Base-by-base conservation (phyloP, 2,329 filamentous ascomycete genomes). In the Penicillium janthinellum region DNA sequence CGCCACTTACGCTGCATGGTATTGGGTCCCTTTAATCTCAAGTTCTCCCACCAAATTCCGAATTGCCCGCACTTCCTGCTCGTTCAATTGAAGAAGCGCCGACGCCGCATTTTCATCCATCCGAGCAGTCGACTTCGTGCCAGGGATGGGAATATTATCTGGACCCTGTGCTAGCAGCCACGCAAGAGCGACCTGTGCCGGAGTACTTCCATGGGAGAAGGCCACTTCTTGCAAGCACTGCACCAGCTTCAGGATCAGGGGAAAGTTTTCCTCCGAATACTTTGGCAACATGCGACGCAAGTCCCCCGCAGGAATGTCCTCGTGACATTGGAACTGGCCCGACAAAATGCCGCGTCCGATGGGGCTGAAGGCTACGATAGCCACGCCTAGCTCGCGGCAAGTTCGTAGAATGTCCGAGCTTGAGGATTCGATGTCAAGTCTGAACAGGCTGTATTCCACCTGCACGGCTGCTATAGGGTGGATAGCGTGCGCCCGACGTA, bases 151-250 rank as follows among this genome's bases (percentile, higher is more conserved):
- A 25, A 73, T 65, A 37, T 72, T 67, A 44, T 71, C 68, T 4
- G 62, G 37, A 2, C 84, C 84, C 66, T 89, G 86, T 4, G 81
- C 81, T 63, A 87, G 66, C 57, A 90, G 65, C 86, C 87, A 90
- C 0, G 87, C 87, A 31, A 90, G 76, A 1, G 84, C 82, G 35
- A 90, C 69, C 69, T 90, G 83, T 1, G 79, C 79, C 0, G 84
- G 65, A 0, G 86, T 87, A 48, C 78, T 79, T 3, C 77, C 80
- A 73, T 89, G 88, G 61, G 74, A 77, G 44, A 79, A 73, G 0
- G 84, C 85, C 5, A 88, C 67, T 5, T 68, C 75, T 3, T 74
- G 70, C 57, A 88, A 77, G 5, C 72, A 70, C 41, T 82, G 77
- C 2, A 86, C 82, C 5, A 87, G 70, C 63, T 78, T 73, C 15